These are phyloP conservation scores for Xylaria sp. DNA, from an alignment of 2,329 filamentous ascomycete genomes.

Conservation along the genomic window DNA sequence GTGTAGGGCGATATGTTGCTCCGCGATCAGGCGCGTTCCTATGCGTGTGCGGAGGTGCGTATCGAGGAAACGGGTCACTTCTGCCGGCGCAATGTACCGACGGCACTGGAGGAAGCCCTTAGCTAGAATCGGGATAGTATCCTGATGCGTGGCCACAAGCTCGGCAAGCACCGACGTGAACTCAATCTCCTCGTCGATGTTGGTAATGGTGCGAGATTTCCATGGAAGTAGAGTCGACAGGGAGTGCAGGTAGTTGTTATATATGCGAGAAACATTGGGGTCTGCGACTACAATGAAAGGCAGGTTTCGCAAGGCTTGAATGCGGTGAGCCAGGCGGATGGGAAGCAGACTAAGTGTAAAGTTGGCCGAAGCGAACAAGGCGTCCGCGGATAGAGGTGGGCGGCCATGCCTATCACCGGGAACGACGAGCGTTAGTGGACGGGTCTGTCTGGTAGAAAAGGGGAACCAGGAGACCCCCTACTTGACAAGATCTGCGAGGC, in stretches of 20 bases:
- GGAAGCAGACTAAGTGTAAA: constrained; percentile 94
- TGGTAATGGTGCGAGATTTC: constrained; percentile 73
- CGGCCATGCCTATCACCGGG: constrained; percentile 70
- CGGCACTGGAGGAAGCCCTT: constrained; percentile 92
- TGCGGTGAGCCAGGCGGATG: constrained; percentile 90
- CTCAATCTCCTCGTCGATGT: constrained; percentile 84
- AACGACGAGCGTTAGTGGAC: constrained; percentile 13
- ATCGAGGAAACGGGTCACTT: constrained; percentile 93
- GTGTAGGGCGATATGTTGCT: constrained; percentile 96
- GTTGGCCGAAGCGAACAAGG: constrained; percentile 89
- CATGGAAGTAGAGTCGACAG: constrained; percentile 91
- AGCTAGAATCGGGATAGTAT: constrained; percentile 93
- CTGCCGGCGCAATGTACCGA: constrained; percentile 82
- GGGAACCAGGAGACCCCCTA: constrained; percentile 53
- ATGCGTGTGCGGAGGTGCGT: constrained; percentile 94
- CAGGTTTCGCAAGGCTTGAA: constrained; percentile 90
- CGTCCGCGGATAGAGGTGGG: constrained; percentile 81
- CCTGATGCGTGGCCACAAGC: constrained; percentile 91
- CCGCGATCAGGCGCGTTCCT: constrained; percentile 90
- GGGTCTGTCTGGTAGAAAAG: neutral
- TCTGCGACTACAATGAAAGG: constrained; percentile 99
- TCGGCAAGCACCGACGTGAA: constrained; percentile 95
- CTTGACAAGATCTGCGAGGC: constrained; percentile 89
- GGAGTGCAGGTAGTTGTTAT: constrained; percentile 95
- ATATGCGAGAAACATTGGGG: constrained; percentile 91